Percentiles rank a stretch among this genome's conserved stretches.
Evolutionary conservation across 2,329 filamentous ascomycete species (phyloP).

Genomic region (Aspergillus carbonarius): DNA sequence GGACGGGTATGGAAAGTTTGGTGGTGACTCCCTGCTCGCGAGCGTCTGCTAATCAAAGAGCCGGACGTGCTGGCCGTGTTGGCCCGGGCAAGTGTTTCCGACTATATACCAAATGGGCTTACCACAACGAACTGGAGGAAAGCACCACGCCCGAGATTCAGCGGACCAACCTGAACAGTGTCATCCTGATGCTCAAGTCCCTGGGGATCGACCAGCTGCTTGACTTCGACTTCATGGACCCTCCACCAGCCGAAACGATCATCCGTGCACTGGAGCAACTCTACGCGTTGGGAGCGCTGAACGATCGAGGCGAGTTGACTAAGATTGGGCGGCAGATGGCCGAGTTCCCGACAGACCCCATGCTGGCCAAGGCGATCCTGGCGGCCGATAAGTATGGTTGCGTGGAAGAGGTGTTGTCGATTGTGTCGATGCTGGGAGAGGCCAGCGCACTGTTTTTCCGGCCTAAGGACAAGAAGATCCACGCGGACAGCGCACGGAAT

Average conservation of each 20-base stretch:
- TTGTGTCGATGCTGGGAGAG: constrained; percentile 93
- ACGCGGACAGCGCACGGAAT: constrained; percentile 85
- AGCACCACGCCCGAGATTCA: constrained; percentile 91
- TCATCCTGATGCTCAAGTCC: constrained; percentile 83
- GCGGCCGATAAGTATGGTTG: constrained; percentile 89
- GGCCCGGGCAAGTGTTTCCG: constrained; percentile 91
- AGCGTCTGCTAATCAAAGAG: constrained; percentile 88
- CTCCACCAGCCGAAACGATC: constrained; percentile 83
- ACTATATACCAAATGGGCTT: constrained; percentile 89
- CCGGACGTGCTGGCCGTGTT: constrained; percentile 87
- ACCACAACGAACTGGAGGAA: constrained; percentile 92
- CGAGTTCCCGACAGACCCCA: constrained; percentile 89
- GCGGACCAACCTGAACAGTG: constrained; percentile 78
- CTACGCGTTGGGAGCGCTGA: constrained; percentile 85
- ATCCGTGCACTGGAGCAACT: constrained; percentile 87
- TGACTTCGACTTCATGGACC: constrained; percentile 95
- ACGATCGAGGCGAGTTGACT: constrained; percentile 83
- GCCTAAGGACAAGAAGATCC: constrained; percentile 95
- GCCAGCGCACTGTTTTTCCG: constrained; percentile 87
- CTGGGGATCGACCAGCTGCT: constrained; percentile 90
- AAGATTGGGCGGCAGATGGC: constrained; percentile 92
- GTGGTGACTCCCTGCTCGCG: constrained; percentile 88
- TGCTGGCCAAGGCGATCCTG: constrained; percentile 85
- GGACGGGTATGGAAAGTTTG: constrained; percentile 87
- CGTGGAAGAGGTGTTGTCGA: constrained; percentile 85